Conservation (phyloP, 2,329 filamentous ascomycete species). For the Neopestalotiopsis clavispora region DNA sequence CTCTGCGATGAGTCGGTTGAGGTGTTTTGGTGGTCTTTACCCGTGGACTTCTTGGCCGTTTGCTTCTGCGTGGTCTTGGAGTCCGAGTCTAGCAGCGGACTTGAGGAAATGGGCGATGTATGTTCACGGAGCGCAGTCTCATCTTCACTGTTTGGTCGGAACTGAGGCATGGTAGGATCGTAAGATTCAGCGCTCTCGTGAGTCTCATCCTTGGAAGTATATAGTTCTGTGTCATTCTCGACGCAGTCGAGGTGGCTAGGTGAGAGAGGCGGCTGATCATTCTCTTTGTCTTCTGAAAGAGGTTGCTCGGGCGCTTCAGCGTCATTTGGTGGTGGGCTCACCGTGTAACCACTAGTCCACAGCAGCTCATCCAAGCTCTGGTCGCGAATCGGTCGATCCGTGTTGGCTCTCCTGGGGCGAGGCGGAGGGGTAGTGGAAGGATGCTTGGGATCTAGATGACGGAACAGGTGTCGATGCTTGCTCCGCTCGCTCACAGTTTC, state of each 20-base stretch:
- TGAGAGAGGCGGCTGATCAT: constrained; percentile 15
- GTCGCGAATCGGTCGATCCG: constrained; percentile 28
- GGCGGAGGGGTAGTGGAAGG: constrained; percentile 20
- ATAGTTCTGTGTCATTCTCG: background rate
- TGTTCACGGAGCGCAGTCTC: background rate
- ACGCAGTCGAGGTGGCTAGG: constrained; percentile 14
- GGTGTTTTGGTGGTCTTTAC: background rate
- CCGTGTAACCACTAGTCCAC: constrained; percentile 48
- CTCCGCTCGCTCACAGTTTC: constrained; percentile 67
- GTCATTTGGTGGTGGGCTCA: constrained; percentile 33
- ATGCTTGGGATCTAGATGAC: constrained; percentile 42
- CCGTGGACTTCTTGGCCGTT: background rate
- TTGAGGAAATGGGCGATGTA: background rate
- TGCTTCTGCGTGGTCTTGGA: background rate
- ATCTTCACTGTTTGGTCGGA: constrained; percentile 60
- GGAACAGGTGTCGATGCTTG: constrained; percentile 55
- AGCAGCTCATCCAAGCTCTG: constrained; percentile 47
- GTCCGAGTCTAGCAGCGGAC: background rate
- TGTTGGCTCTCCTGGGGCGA: constrained; percentile 26
- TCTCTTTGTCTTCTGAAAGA: constrained; percentile 18
- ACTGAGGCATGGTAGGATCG: constrained; percentile 73
- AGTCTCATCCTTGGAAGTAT: background rate
- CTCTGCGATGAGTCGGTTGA: constrained; percentile 16
- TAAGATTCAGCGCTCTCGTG: constrained; percentile 32
- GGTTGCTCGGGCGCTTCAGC: constrained; percentile 20